Base-by-base conservation (phyloP, 768 basidiomycete genomes). In the Tulasnella calospora region DNA sequence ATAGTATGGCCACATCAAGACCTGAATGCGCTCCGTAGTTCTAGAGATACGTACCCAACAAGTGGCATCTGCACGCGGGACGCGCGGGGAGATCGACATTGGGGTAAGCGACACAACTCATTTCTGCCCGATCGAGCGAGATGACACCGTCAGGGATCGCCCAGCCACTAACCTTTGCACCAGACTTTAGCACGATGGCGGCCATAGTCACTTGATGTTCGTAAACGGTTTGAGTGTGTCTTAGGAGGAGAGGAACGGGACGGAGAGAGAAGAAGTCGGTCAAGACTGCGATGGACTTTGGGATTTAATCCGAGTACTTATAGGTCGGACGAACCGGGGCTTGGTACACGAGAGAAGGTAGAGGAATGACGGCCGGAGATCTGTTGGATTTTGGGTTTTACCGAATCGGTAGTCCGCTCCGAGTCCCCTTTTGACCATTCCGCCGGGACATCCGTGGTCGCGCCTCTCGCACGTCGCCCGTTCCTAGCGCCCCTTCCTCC, bases 1-100 rank as follows among this genome's bases (percentile, higher is more conserved):
- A 23, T 17, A 19, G 2, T 36, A 30, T 33, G 41, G 76, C 17
- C 23, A 10, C 30, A 23, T 51, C 27, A 57, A 30, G 35, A 69
- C 35, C 23, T 23, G 27, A 71, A 9, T 13, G 13, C 33, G 13
- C n/a, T 13, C 61, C 17, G 15, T 35, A 46, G 67, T 27, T 75
- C n/a, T 23, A 35, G 3, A 38, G 23, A 38, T 21, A 71, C 78
- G n/a, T 46, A 80, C 79, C 79, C 79, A 19, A 78, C 57, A 19
- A 79, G 67, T 15, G 79, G 79, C 79, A 80, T 80, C 79, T 79
- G 72, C 17, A 33, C 35, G 30, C 27, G 33, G 17, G 61, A 30
- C n/a, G 69, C 61, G 33, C 44, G 27, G 30, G 33, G 61, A 35
- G 61, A 67, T 67, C 33, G 61, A 67, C 61, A 67, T 67, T 15